Evolutionary conservation across 495 filamentous ascomycete genomes (phyloP).

Genomic region (Penicillium diatomitis): DNA sequence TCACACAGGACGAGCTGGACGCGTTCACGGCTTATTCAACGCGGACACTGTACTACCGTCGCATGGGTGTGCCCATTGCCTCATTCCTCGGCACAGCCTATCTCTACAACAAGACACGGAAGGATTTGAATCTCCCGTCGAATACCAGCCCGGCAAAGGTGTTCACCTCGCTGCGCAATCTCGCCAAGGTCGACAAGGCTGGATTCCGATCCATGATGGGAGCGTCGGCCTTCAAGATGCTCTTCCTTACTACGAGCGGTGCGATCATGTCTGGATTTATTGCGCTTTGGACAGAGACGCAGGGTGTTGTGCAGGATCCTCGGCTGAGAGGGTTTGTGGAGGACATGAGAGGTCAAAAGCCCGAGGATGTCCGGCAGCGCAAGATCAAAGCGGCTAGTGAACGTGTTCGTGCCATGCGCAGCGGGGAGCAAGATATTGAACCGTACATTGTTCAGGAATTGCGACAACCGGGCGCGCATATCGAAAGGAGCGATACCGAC

Average conservation of each 20-base stretch:
- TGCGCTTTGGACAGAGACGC: constrained; percentile 8
- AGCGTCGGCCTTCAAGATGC: constrained; percentile 10
- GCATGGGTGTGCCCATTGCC: constrained; percentile 13
- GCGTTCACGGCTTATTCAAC: constrained; percentile 17
- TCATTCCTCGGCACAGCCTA: constrained; percentile 3
- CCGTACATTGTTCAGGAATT: constrained; percentile 1
- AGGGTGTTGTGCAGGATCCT: constrained; percentile 13
- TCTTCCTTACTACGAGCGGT: constrained; percentile 11
- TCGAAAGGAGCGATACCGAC: neutral
- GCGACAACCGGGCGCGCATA: neutral
- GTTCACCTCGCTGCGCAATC: neutral
- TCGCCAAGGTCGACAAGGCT: neutral
- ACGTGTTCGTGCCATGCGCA: constrained; percentile 1
- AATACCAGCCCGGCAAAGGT: constrained; percentile 5
- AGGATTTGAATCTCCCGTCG: constrained; percentile 1
- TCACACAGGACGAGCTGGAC: constrained; percentile 31
- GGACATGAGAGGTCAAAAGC: constrained; percentile 11
- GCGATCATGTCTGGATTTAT: constrained; percentile 2
- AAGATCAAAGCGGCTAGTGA: constrained; percentile 12
- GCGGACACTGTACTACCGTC: constrained; percentile 11
- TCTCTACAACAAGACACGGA: constrained; percentile 3
- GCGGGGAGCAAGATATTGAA: constrained; percentile 3
- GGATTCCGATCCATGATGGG: neutral
- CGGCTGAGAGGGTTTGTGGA: constrained; percentile 17
- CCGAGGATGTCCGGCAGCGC: constrained; percentile 17